Conservation (phyloP, 495 filamentous ascomycete species). For the Penicillium daleae region DNA sequence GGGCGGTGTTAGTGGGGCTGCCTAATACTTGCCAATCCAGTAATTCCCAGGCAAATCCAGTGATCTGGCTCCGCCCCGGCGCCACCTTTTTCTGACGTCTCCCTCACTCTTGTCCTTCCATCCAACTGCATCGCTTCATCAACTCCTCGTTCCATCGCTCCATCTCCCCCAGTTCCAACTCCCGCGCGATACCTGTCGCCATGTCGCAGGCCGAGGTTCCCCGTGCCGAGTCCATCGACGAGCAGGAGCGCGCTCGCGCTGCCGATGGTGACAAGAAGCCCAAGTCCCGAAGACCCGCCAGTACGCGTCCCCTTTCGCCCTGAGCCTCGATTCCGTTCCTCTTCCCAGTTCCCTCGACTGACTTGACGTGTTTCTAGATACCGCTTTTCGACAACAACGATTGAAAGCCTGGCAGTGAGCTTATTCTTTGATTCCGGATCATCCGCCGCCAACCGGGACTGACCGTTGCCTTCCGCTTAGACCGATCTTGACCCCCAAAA, state of each 20-base stretch:
- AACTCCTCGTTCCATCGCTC: constrained; percentile 6
- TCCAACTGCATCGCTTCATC: constrained; percentile 6
- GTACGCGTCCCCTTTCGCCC: constrained; percentile 49
- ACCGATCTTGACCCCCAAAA: constrained; percentile 91
- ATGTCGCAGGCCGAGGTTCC: constrained; percentile 55
- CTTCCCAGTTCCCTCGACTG: not conserved
- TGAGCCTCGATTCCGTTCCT: constrained; percentile 1
- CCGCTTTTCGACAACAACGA: constrained; percentile 88
- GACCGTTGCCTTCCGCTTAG: constrained; percentile 42
- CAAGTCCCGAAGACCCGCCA: constrained; percentile 84
- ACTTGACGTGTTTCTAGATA: constrained; percentile 58
- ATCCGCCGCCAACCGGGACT: not conserved
- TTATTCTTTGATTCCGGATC: constrained; percentile 1
- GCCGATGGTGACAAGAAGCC: constrained; percentile 68
- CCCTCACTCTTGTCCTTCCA: constrained; percentile 11
- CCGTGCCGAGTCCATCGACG: constrained; percentile 53
- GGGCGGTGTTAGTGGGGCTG: constrained; percentile 25
- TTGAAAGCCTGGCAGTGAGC: constrained; percentile 93
- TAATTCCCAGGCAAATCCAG: too few relatives aligned
- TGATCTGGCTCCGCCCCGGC: constrained; percentile 27
- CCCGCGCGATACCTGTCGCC: constrained; percentile 16
- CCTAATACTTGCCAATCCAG: not conserved
- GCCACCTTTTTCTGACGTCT: constrained; percentile 41
- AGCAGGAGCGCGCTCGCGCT: constrained; percentile 48
- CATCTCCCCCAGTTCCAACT: constrained; percentile 1